A percentile compares a stretch with the other conserved stretches of the same genome.
Conservation (phyloP, 2,329 filamentous ascomycete genomes). For the Colletotrichum siamense region DNA sequence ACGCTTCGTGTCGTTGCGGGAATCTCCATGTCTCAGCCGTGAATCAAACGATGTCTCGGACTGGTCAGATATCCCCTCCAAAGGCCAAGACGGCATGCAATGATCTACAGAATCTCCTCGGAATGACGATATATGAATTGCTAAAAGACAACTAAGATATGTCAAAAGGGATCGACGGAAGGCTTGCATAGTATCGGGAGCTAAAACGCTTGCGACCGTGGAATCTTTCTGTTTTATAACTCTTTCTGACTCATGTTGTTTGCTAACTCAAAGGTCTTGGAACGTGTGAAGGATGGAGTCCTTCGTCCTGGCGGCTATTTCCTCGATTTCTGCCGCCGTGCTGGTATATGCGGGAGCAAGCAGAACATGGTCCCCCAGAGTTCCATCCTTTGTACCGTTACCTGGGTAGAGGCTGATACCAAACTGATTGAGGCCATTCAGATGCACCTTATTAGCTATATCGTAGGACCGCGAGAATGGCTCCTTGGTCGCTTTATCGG, state of each 20-base stretch:
- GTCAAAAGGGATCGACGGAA: neutral
- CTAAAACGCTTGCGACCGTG: neutral
- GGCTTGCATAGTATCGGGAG: neutral
- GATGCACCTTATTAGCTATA: slow-evolving; percentile 26
- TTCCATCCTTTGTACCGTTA: slow-evolving; percentile 27
- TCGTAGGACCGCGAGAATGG: slow-evolving; percentile 34
- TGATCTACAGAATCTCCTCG: neutral
- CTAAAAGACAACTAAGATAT: neutral
- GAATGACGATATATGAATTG: neutral
- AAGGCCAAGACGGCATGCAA: neutral
- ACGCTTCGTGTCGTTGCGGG: neutral
- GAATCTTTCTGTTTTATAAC: neutral
- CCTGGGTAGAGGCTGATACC: slow-evolving; percentile 53
- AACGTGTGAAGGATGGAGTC: slow-evolving; percentile 18
- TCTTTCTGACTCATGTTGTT: neutral
- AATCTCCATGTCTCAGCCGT: neutral
- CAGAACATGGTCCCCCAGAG: slow-evolving; percentile 27
- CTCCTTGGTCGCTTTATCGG: slow-evolving; percentile 29
- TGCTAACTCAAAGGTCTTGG: neutral
- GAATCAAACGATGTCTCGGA: neutral
- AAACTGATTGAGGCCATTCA: slow-evolving; percentile 46
- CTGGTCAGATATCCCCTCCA: neutral
- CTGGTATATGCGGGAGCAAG: slow-evolving; percentile 23
- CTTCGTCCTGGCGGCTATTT: slow-evolving; percentile 23
- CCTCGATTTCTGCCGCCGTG: slow-evolving; percentile 12